Evolutionary conservation across 2,329 filamentous ascomycete species (phyloP), one percentile per base, ranked within the genome.

Genomic region (Purpureocillium takamizusanense): DNA sequence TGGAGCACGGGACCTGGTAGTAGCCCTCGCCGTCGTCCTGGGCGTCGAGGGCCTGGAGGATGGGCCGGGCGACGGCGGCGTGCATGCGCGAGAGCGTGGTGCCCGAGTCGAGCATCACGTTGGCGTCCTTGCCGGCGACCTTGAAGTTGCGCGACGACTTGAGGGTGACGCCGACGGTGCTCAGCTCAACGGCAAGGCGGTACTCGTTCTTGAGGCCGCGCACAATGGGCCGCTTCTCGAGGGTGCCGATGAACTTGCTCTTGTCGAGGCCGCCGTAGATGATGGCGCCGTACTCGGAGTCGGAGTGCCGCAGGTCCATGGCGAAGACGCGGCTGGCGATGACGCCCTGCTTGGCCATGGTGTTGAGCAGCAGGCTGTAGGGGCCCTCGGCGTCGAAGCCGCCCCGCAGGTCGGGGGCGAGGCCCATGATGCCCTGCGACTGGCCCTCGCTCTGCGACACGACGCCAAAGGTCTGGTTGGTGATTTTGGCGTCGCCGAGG

Each of bases 301-400:
- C 64, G 31, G 61, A 46, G 37, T 64, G 62, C 4, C 71, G 67
- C 13, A 76, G 53, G 38, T 75, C 70, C 17, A 76, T 57, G 6
- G 67, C 59, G 48, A 74, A 75, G 28, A 68, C 56, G n/a, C 66
- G 66, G 40, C 65, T 70, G 33, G 63, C 57, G 40, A 72, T 74
- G 27, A 70, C 48, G 13, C 65, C 65, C 45, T 74, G 65, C 1
- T 56, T 49, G 1, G 60, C 60, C 51, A 76, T 61, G 16, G 59
- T 68, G 46, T 70, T 70, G 33, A 75, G 57, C 15, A 82, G 62
- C 17, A 75, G 65, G 2, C 69, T 70, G 41, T 82, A 81, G 2
- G 61, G 61, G 31, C 51, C 38, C 3, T 50, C 27, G 31, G 48
- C 44, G 11, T 49, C 51, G 54, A 67, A 55, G 35, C 75, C 55